Evolutionary conservation across 768 basidiomycete species (phyloP).

Genomic region (Termitomyces sp.): DNA sequence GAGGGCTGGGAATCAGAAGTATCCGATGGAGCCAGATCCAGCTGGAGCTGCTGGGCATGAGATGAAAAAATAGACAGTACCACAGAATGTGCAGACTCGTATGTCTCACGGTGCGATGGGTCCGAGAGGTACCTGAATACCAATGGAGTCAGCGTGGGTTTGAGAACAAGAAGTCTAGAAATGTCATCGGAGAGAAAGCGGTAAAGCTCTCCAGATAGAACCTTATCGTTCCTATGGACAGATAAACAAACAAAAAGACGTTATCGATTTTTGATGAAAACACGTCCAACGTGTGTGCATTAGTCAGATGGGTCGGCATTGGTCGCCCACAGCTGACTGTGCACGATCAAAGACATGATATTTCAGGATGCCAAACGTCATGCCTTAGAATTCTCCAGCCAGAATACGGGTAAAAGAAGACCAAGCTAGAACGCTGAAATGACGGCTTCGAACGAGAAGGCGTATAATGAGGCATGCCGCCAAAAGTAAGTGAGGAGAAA

Average conservation of each 20-base stretch:
- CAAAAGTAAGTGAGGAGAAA: not conserved
- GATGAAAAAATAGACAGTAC: conserved; percentile 69
- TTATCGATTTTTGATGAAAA: not conserved
- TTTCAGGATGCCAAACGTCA: not conserved
- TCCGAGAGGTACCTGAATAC: conserved; percentile 52
- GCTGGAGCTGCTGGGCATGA: conserved; percentile 36
- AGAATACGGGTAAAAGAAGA: not conserved
- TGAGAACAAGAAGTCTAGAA: not conserved
- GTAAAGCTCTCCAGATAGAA: not conserved
- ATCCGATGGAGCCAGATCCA: not conserved
- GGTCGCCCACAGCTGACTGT: not conserved
- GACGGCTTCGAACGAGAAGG: not conserved
- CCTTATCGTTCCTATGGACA: not conserved
- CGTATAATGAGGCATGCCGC: not conserved
- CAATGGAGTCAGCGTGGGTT: conserved; percentile 12
- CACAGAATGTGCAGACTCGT: conserved; percentile 83
- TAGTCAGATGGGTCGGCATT: not conserved
- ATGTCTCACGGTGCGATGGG: conserved; percentile 63
- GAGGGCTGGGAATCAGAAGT: not conserved
- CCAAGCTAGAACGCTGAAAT: not conserved
- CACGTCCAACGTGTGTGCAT: not conserved
- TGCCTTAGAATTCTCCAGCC: not conserved
- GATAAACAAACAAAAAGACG: not conserved
- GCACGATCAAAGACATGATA: not conserved
- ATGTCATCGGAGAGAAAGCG: not conserved